phyloP scores from a whole-genome alignment of 768 basidiomycete genomes.

The Chalciporus pseudorubinellus region DNA sequence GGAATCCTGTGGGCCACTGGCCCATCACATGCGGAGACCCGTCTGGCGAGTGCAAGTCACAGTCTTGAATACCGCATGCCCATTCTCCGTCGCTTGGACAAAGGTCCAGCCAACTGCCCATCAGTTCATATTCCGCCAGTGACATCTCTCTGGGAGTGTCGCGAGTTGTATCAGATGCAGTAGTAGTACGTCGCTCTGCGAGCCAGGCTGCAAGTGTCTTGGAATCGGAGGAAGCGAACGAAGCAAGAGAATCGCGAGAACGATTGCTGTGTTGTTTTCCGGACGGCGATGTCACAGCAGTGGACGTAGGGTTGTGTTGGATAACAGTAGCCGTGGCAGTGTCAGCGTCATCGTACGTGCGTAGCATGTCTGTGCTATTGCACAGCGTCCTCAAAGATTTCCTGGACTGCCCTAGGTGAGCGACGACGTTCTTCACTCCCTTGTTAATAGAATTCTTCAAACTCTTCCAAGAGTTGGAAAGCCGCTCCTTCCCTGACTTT shows the following conservation, averaged over 20 bases:
- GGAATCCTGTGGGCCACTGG: slow-evolving; percentile 16
- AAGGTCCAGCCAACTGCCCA: slow-evolving; percentile 46
- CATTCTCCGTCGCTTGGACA: slow-evolving; percentile 19
- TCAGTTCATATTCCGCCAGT: slow-evolving; percentile 47
- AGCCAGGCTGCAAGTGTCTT: slow-evolving; percentile 37
- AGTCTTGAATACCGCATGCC: slow-evolving; percentile 30
- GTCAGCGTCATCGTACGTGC: slow-evolving; percentile 6
- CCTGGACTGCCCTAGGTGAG: slow-evolving; percentile 15
- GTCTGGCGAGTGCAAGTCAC: slow-evolving; percentile 31
- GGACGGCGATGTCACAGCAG: slow-evolving; percentile 4
- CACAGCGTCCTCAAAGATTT: slow-evolving; percentile 13
- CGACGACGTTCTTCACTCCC: slow-evolving; percentile 22
- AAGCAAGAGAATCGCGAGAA: slow-evolving; percentile 23
- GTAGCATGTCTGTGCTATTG: slow-evolving; percentile 8
- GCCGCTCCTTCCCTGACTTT: slow-evolving; percentile 19
- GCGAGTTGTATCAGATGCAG: slow-evolving; percentile 27
- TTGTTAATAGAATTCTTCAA: slow-evolving; percentile 32
- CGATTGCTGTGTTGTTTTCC: slow-evolving; percentile 11
- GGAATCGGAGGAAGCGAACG: slow-evolving; percentile 36
- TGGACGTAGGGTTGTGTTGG: neutral
- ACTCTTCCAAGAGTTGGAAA: slow-evolving; percentile 30
- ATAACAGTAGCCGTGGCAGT: neutral
- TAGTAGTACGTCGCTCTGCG: slow-evolving; percentile 34
- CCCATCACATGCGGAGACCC: slow-evolving; percentile 33
- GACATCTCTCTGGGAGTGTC: slow-evolving; percentile 34